These are phyloP conservation scores for Escovopsis sp. DNA, from an alignment of 2,329 filamentous ascomycete species.

Conservation along the genomic window DNA sequence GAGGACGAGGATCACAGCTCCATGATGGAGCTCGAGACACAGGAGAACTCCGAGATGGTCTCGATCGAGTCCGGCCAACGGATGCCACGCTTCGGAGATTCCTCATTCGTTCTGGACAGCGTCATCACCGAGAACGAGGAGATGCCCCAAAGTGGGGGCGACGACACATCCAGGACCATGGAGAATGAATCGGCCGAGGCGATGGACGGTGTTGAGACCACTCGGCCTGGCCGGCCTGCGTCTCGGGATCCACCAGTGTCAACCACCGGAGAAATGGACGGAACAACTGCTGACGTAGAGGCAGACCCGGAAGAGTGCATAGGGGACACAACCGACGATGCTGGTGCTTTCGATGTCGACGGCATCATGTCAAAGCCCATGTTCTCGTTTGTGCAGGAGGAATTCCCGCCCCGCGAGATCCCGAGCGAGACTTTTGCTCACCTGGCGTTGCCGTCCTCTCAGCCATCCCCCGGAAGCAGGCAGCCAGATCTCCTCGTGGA, in stretches of 20 bases:
- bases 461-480: conserved; percentile 30
- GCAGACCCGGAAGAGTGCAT: conserved; percentile 6
- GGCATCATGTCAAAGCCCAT: conserved; percentile 2
- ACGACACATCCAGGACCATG: conserved; percentile 1
- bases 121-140: conserved; percentile 11
- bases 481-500: conserved; percentile 30
- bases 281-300: conserved; percentile 7
- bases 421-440: conserved; percentile 4
- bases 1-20: conserved; percentile 2
- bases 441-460: conserved; percentile 9
- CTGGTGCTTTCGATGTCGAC: background rate
- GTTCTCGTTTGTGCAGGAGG: background rate
- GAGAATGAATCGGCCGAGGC: conserved; percentile 1
- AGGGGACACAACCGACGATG: conserved; percentile 4
- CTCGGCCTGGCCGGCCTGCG: background rate
- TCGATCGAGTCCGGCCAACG: conserved; percentile 17
- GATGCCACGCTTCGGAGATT: conserved; percentile 10
- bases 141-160: background rate
- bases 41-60: conserved; percentile 10
- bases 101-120: conserved; percentile 9
- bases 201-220: background rate
- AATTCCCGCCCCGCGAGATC: background rate
- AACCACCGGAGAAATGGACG: background rate
- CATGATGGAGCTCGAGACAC: conserved; percentile 1
- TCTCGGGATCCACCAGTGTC: background rate